These are phyloP conservation scores for Russula virescens DNA, from an alignment of 768 basidiomycete genomes.

Conservation along the genomic window DNA sequence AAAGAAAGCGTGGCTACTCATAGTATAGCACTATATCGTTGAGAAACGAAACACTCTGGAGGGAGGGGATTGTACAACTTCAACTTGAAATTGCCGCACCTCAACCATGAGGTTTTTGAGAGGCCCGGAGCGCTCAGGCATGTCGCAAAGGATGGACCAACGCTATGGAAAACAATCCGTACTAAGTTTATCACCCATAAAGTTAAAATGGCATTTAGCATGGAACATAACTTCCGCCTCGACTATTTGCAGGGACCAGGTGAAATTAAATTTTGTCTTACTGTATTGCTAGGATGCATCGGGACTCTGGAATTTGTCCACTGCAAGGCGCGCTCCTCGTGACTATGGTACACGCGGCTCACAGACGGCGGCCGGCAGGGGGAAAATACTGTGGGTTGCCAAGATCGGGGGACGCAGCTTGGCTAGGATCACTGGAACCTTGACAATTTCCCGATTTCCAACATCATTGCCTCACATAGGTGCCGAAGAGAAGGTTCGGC, in stretches of 20 bases:
- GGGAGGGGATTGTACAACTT: neutral
- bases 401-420: neutral
- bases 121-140: neutral
- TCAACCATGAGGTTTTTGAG: neutral
- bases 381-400: neutral
- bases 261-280: neutral
- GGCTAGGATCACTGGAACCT: neutral
- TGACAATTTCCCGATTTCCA: neutral
- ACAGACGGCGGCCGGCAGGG: constrained; percentile 3
- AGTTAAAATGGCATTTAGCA: neutral
- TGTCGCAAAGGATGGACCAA: too few species aligned
- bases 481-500: neutral
- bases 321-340: neutral
- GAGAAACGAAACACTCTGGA: neutral
- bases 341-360: neutral
- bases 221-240: neutral
- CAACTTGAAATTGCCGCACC: too few species aligned
- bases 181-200: neutral
- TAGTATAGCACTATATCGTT: too few species aligned
- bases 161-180: neutral
- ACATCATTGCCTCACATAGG: neutral
- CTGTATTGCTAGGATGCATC: too few species aligned
- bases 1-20: too few species aligned
- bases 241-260: neutral
- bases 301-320: constrained; percentile 4